Evolutionary conservation across 148 eudicot species (phyloP), one percentile per base, ranked within the genome.

Genomic region (Suaeda aralocaspica): DNA sequence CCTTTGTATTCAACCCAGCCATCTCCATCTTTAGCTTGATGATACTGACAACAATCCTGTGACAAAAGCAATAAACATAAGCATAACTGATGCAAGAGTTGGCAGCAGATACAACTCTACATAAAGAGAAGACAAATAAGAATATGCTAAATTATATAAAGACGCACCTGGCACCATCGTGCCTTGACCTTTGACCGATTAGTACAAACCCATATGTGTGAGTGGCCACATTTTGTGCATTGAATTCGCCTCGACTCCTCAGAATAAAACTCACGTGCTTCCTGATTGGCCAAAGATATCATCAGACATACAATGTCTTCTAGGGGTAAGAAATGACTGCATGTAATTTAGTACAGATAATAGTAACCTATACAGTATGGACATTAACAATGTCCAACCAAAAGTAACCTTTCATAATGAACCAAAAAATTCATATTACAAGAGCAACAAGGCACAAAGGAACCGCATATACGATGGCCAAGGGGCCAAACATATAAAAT

Each of bases 21-120:
- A 83, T 91, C 97, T 30, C 99, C 99, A 80, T 94, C 97, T 82
- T 88, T 94, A 44, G 99, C 99, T 82, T 94, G 99, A 76, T 94
- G 99, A 82, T 94, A 91, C 74, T 91, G 97, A 70, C 99, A 81
- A 65, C 99, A 94, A 80, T 94, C 97, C 97, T 94, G 74, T 42
- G 75, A 29, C 26, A 57, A 53, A 78, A 67, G 70, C 68, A 69
- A 33, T 50, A 22, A 42, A 9, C 36, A 51, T 66, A 61, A 56
- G 29, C 8, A 36, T 21, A 57, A 62, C n/a, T n/a, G n/a, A n/a
- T n/a, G n/a, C n/a, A n/a, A 15, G 39, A 26, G 26, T 33, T 59
- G 41, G 56, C 26, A 29, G 33, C 33, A 65, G 63, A 45, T 24
- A 58, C 11, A 14, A 9, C 36, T 26, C 30, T 33, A 52, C 11